Evolutionary conservation across 2,329 filamentous ascomycete genomes (phyloP), one percentile per base, ranked within the genome.

Genomic region (Talaromyces sp.): DNA sequence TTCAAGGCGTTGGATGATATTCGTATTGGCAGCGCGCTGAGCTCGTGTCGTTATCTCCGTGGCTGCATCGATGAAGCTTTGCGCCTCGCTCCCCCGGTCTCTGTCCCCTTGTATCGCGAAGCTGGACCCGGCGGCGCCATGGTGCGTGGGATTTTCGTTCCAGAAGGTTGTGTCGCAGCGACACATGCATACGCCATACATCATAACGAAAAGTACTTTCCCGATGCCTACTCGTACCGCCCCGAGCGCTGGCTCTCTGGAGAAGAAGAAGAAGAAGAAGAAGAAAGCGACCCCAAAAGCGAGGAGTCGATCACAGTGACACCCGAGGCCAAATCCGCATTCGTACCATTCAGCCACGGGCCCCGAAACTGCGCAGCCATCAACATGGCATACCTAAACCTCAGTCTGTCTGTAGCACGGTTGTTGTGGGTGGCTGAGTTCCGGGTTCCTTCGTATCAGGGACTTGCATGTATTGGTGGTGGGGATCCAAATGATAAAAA

Each of bases 141-240:
- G 29, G 29, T 59, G 8, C 27, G 21, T 4, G 53, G 52, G 1
- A 11, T 59, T 9, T 38, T 55, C 50, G 43, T 59, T 9, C 58
- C 58, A 29, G 52, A 55, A 9, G 31, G 58, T 11, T 59, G 38
- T 26, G 58, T 41, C 19, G 58, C 29, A 21, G 58, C 58, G 2
- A 35, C 29, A 8, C 38, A 55, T 10, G 31, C 29, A 12, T 59
- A 55, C 48, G 52, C 58, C 24, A 53, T 59, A 26, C 52, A 59
- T 17, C 58, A 50, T 19, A 59, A 52, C 21, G 58, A 59, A 26
- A 56, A 59, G 4, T 59, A 59, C 52, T 59, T 55, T 21, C 58
- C 58, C 12, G 31, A 59, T 6, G 38, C 58, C 0, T 59, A 50
- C 21, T 51, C 52, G 7, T 59, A 55, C n/a, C 43, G 41, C 0